Base-by-base conservation (phyloP, 257 asterid species). In the Catharanthus roseus region DNA sequence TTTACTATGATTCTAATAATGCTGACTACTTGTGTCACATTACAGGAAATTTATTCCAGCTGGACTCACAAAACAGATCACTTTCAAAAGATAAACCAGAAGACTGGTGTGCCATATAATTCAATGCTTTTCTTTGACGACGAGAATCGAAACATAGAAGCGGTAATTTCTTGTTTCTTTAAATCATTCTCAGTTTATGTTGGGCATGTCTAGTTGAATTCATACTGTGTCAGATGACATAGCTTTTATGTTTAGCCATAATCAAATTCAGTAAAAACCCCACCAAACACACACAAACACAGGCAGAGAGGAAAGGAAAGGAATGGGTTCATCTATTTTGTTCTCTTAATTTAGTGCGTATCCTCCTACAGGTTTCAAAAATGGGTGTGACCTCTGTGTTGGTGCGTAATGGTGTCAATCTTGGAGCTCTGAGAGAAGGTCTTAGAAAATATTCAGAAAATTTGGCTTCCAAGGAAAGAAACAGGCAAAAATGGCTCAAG, bases 61-160 rank as follows among this genome's bases (percentile, higher is more conserved):
- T 79, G 92, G 89, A 86, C 88, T 45, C 96, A 92, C 83, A 92
- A 92, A 88, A 92, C 95, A 0, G 96, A 90, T 18, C 96, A 92
- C 81, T 92, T 92, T 49, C 91, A 88, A 78, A 85, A 77, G 74
- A 88, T 92, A 63, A 71, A 82, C 55, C 67, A 84, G 75, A 90
- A 76, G 69, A 92, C 96, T 28, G 74, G 81, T 26, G 76, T 88
- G 67, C 90, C 96, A 26, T 92, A 83, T 77, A 82, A 83, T 45
- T 88, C 84, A 73, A 92, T 92, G 96, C 90, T 92, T 74, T 92
- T 92, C 75, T 92, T 90, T 49, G 98, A 92, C 61, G 98, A 92
- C 65, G 98, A 92, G 77, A 80, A 90, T 76, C 92, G 95, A 67
- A 92, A 90, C 75, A 90, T 88, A 65, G 82, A 85, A 71, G 83